Conservation (phyloP, 2,329 filamentous ascomycete species). For the Rhynchosporium agropyri region DNA sequence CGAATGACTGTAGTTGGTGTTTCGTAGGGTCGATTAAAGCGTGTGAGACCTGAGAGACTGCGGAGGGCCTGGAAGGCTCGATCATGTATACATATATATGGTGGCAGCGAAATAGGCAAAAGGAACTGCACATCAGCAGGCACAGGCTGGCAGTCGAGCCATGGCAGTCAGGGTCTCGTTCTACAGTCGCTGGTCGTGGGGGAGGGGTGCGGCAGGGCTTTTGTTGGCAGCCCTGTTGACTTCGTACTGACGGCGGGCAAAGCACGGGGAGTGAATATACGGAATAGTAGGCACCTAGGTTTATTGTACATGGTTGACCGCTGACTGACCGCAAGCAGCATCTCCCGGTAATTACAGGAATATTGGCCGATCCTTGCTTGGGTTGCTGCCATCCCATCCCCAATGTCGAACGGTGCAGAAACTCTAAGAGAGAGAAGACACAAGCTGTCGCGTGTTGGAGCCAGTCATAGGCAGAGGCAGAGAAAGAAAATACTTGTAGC, state of each 20-base stretch:
- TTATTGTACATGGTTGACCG: not conserved
- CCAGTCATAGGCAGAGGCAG: not conserved
- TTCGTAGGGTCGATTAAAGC: constrained; percentile 9
- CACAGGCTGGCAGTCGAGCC: not conserved
- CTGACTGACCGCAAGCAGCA: not conserved
- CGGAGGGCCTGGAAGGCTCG: constrained; percentile 13
- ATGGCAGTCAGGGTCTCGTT: not conserved
- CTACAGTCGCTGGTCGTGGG: not conserved
- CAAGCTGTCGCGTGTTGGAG: constrained; percentile 5
- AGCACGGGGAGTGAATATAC: no score
- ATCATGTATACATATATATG: not conserved
- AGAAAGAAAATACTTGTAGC: not conserved
- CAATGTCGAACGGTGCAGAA: constrained; percentile 2
- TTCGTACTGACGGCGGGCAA: not conserved
- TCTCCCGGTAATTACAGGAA: not conserved
- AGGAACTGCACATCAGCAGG: constrained; percentile 16
- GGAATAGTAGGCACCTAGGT: not conserved
- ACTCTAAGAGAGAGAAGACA: not conserved
- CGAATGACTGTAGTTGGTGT: constrained; percentile 40
- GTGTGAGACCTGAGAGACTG: constrained; percentile 9
- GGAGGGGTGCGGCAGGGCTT: constrained; percentile 14
- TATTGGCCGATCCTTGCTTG: constrained; percentile 13
- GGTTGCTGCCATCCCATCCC: not conserved
- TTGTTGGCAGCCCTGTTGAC: constrained; percentile 10
- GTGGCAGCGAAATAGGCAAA: constrained; percentile 17